Base-by-base conservation (phyloP, 1,139 yeast species). In the Kodamaea alishanica region DNA sequence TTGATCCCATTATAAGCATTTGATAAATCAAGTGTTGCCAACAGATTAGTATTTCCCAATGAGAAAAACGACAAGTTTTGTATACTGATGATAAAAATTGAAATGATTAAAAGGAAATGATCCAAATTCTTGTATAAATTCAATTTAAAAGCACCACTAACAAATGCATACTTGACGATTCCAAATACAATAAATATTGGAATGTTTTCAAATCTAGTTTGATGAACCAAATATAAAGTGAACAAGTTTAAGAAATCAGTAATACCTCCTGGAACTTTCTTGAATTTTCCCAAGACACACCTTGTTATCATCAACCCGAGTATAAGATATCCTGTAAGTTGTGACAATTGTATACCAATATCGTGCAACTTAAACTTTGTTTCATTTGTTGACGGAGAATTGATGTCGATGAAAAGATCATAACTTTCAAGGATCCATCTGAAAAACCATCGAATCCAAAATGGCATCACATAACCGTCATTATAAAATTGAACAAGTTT, bases 1-100 rank as follows among this genome's bases (percentile, higher is more conserved):
- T 70, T 72, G 5, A 90, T 70, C 0, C 98, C 98, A 56, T 92
- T 92, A 58, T 92, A 92, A 1, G 97, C 90, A 56, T 92, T 89
- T 0, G 96, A 79, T 24, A 92, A 70, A 52, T 92, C 97, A 22
- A 92, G 81, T 0, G 97, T 84, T 0, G 97, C 94, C 50, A 92
- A 73, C 35, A 96, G 89, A 55, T 92, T 92, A 1, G 97, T 89
- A 40, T 87, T 88, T 0, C 97, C 97, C 62, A 84, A 74, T 8
- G 88, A 86, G 63, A 87, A 92, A 55, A 90, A 92, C 0, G 92
- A 67, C 34, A 88, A 67, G 49, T 87, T 82, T 55, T 89, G 95
- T 34, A 87, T 51, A 38, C 69, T 53, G 11, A 70, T 37, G 2
- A 52, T 52, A 37, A 63, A 51, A 2, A 55, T 28, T 0, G 67